These are phyloP conservation scores for Macrophomina tecta DNA, from an alignment of 2,329 filamentous ascomycete genomes.

Conservation along the genomic window DNA sequence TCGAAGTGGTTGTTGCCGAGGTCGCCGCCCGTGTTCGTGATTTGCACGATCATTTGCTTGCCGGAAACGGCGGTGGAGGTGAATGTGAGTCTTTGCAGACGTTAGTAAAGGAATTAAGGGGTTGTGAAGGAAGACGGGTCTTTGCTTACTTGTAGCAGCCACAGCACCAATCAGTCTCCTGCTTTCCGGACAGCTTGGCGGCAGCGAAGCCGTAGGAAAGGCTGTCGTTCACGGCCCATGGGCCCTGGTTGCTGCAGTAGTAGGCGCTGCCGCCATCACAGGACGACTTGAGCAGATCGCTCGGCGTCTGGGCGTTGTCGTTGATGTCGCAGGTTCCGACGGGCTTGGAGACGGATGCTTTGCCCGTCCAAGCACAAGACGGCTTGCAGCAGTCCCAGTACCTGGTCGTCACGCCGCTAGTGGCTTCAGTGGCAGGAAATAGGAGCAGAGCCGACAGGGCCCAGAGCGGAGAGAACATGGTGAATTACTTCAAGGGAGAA, in stretches of 20 bases:
- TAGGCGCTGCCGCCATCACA: conserved; percentile 65
- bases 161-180: conserved; percentile 66
- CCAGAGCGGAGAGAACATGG: not conserved
- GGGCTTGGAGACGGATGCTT: conserved; percentile 59
- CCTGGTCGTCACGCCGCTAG: conserved; percentile 37
- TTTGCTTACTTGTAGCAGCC: conserved; percentile 60
- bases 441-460: not conserved
- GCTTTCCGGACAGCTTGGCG: conserved; percentile 60
- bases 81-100: conserved; percentile 54
- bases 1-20: conserved; percentile 65
- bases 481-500: not conserved
- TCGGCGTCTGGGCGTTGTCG: conserved; percentile 58
- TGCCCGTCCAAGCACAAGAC: conserved; percentile 66
- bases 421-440: not conserved
- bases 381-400: conserved; percentile 72
- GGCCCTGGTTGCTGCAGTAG: conserved; percentile 65
- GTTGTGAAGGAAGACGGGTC: not conserved
- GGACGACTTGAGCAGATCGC: conserved; percentile 53
- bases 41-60: conserved; percentile 68
- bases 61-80: conserved; percentile 60
- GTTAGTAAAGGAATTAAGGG: not conserved
- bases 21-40: conserved; percentile 66
- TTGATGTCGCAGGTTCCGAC: conserved; percentile 62
- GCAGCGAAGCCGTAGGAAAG: conserved; percentile 68
- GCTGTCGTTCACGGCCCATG: conserved; percentile 62